Percentiles rank a stretch among this genome's conserved stretches.
These are phyloP conservation scores for Hamiltosporidium tvaerminnensis DNA, from an alignment of 371 early-diverging fungal genomes.

Conservation along the genomic window DNA sequence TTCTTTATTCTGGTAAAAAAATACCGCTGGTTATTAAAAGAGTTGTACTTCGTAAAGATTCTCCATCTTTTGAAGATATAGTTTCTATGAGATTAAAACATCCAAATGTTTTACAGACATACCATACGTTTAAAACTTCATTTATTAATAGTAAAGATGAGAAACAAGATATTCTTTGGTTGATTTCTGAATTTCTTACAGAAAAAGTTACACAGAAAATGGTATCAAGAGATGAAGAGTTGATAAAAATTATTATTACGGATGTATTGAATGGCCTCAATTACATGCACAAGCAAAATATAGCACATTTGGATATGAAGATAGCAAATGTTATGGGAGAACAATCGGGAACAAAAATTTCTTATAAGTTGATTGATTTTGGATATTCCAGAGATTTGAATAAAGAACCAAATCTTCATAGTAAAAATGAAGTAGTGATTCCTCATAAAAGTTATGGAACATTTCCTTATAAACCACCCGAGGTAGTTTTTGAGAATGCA, in stretches of 20 bases:
- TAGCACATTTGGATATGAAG: constrained; percentile 53
- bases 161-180: constrained; percentile 48
- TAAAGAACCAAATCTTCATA: constrained; percentile 1
- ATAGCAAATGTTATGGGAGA: constrained; percentile 53
- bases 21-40: constrained; percentile 43
- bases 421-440: constrained; percentile 17
- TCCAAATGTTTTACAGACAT: constrained; percentile 37
- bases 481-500: constrained; percentile 39
- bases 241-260: constrained; percentile 38
- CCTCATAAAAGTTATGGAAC: constrained; percentile 52
- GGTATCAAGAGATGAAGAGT: constrained; percentile 41
- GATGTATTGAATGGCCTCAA: constrained; percentile 42
- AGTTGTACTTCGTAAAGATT: constrained; percentile 37
- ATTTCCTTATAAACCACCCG: constrained; percentile 54
- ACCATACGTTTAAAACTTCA: constrained; percentile 22
- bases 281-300: constrained; percentile 44
- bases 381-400: constrained; percentile 42
- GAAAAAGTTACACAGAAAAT: constrained; percentile 29
- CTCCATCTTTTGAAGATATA: constrained; percentile 40
- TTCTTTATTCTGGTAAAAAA: constrained; percentile 19
- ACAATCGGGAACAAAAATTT: constrained; percentile 10
- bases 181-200: constrained; percentile 47
- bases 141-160: constrained; percentile 23
- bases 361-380: constrained; percentile 53
- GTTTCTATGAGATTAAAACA: constrained; percentile 26